These are phyloP conservation scores for Lotmaria passim DNA, from an alignment of 208 protist genomes.

Conservation along the genomic window DNA sequence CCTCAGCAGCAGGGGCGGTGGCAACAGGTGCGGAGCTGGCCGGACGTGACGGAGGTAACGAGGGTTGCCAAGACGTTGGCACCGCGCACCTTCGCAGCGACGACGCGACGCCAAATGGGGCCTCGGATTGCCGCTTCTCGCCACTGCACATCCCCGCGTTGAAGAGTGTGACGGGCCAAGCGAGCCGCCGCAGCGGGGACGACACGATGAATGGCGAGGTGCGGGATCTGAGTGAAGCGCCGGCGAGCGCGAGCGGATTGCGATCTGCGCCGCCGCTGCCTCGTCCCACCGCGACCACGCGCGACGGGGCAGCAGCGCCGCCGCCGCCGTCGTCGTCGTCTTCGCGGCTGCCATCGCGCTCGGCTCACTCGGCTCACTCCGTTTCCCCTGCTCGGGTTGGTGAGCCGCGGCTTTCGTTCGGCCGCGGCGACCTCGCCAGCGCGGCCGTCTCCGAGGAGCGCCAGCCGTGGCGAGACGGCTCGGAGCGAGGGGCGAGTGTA, in stretches of 20 bases:
- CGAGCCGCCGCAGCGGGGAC: neutral
- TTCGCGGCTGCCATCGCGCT: slow-evolving; percentile 19
- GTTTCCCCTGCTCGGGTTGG: neutral
- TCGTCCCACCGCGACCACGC: neutral
- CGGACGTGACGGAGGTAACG: neutral
- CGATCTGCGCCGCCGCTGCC: slow-evolving; percentile 8
- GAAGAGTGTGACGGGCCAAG: neutral
- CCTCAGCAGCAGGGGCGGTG: neutral
- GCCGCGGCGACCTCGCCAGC: neutral
- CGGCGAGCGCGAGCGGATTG: neutral
- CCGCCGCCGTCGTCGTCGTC: neutral
- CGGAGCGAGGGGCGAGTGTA: neutral
- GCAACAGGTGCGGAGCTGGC: neutral
- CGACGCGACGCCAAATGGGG: neutral
- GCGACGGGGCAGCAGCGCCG: neutral
- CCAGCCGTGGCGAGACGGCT: neutral
- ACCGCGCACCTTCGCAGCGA: neutral
- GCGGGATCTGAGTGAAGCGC: slow-evolving; percentile 2
- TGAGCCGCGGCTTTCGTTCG: slow-evolving; percentile 2
- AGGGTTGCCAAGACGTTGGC: neutral
- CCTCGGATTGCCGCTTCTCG: neutral
- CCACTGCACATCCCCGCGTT: slow-evolving; percentile 12
- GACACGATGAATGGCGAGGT: neutral
- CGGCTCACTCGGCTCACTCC: slow-evolving; percentile 8
- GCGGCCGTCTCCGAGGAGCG: slow-evolving; percentile 4